A percentile compares a stretch with the other conserved stretches of the same genome.
phyloP scores from a whole-genome alignment of 345 rosid genomes.

The Eucalyptus camaldulensis region DNA sequence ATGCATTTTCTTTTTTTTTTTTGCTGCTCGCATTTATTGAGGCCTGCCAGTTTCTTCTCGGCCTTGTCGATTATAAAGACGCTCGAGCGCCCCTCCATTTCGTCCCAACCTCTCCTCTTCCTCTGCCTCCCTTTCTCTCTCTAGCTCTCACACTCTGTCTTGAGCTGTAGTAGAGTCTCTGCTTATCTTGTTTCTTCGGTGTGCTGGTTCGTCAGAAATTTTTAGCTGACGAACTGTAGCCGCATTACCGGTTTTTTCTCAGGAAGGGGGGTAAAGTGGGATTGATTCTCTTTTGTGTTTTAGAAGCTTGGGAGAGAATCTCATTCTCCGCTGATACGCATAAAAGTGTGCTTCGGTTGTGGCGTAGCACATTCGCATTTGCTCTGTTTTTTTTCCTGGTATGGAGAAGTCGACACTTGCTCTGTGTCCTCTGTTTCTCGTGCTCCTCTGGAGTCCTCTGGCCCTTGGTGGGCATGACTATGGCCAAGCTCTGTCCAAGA shows the following conservation, averaged over 20 bases:
- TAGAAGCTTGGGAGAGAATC: neutral
- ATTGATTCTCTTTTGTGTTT: neutral
- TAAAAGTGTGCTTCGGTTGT: neutral
- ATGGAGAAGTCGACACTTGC: slow-evolving; percentile 12
- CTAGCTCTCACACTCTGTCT: neutral
- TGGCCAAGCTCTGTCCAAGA: slow-evolving; percentile 79
- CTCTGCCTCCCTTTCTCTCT: neutral
- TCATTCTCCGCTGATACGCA: neutral
- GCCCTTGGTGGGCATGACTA: slow-evolving; percentile 85
- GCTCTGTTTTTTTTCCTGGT: neutral
- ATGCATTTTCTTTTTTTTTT: too few relatives aligned
- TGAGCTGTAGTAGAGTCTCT: neutral
- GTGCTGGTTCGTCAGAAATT: slow-evolving; percentile 19
- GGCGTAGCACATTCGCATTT: neutral
- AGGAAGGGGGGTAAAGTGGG: neutral
- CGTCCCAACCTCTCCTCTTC: slow-evolving; percentile 7
- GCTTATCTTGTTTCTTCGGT: neutral
- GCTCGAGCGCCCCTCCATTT: neutral
- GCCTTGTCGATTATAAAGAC: slow-evolving; percentile 36
- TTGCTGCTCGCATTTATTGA: slow-evolving; percentile 17
- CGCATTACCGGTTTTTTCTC: slow-evolving; percentile 13
- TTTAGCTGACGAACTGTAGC: slow-evolving; percentile 25
- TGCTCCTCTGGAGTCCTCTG: slow-evolving; percentile 44
- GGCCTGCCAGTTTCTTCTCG: slow-evolving; percentile 10
- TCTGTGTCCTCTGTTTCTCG: slow-evolving; percentile 10